phyloP scores from a whole-genome alignment of 1,284 basidiomycete species.

The Wallemia mellicola region DNA sequence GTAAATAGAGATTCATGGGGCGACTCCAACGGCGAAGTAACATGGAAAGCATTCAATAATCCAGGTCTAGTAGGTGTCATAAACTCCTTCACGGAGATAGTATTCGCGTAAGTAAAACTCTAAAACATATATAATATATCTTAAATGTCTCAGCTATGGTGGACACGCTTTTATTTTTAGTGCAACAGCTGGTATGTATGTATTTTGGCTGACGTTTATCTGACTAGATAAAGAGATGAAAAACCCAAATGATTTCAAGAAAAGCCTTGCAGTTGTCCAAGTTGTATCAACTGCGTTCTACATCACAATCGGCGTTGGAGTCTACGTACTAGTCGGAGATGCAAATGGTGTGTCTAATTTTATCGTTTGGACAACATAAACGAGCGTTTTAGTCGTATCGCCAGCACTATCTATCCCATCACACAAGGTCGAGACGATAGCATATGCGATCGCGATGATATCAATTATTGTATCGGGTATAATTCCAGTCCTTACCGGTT shows the following conservation, averaged over 20 bases:
- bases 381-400: no score
- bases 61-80: background rate
- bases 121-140: no score
- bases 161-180: slow-evolving; percentile 6
- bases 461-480: background rate
- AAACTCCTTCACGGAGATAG: slow-evolving; percentile 11
- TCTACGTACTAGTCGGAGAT: slow-evolving; percentile 12
- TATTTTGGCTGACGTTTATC: slow-evolving; percentile 8
- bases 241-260: slow-evolving; percentile 14
- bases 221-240: slow-evolving; percentile 11
- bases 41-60: background rate
- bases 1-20: background rate
- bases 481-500: background rate
- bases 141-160: slow-evolving; percentile 7
- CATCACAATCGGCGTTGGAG: slow-evolving; percentile 4
- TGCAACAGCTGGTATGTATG: slow-evolving; percentile 11
- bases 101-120: slow-evolving; percentile 6
- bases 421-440: no score
- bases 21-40: background rate
- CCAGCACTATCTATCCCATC: no score
- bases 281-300: slow-evolving; percentile 3
- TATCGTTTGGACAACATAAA: no score
- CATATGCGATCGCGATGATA: background rate
- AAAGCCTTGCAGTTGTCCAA: slow-evolving; percentile 13
- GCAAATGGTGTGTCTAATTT: slow-evolving; percentile 11